phyloP scores from a whole-genome alignment of 192 early-diverging fungal species.

The Obelidium mucronatum region DNA sequence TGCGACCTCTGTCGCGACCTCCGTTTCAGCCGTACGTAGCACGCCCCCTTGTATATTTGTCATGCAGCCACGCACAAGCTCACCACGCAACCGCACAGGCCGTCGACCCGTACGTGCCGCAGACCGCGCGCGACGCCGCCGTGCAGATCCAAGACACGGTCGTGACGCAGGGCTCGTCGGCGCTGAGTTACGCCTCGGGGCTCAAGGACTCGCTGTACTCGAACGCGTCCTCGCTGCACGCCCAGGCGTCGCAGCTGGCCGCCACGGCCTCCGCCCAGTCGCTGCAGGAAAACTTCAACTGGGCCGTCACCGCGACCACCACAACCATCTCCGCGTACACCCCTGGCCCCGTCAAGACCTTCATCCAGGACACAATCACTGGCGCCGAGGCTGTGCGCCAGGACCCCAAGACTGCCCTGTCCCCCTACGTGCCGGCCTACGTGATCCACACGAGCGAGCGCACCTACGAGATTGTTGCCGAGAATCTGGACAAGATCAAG shows the following conservation, averaged over 20 bases:
- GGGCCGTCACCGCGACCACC: constrained; percentile 53
- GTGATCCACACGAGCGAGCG: constrained; percentile 56
- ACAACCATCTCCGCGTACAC: constrained; percentile 61
- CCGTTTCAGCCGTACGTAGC: no score
- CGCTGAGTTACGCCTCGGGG: constrained; percentile 17
- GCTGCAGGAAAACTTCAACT: constrained; percentile 31
- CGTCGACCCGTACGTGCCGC: constrained; percentile 56
- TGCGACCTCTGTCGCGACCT: no score
- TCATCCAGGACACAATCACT: constrained; percentile 45
- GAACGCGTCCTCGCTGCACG: constrained; percentile 1
- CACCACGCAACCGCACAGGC: constrained; percentile 18
- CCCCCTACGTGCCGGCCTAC: constrained; percentile 55
- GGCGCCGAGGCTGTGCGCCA: constrained; percentile 39
- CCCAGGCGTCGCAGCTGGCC: constrained; percentile 10
- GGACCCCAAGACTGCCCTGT: constrained; percentile 53
- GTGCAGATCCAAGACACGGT: constrained; percentile 19
- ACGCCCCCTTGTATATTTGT: no score
- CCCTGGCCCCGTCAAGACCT: constrained; percentile 52
- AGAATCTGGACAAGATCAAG: constrained; percentile 42
- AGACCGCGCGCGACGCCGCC: constrained; percentile 48
- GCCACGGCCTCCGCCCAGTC: constrained; percentile 40
- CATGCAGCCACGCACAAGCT: neutral
- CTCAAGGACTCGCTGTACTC: constrained; percentile 21
- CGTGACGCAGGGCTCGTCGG: constrained; percentile 2
- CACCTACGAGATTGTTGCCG: constrained; percentile 51